Evolutionary conservation across 768 basidiomycete species (phyloP), one percentile per base, ranked within the genome.

Genomic region (Glaciozyma martinii): DNA sequence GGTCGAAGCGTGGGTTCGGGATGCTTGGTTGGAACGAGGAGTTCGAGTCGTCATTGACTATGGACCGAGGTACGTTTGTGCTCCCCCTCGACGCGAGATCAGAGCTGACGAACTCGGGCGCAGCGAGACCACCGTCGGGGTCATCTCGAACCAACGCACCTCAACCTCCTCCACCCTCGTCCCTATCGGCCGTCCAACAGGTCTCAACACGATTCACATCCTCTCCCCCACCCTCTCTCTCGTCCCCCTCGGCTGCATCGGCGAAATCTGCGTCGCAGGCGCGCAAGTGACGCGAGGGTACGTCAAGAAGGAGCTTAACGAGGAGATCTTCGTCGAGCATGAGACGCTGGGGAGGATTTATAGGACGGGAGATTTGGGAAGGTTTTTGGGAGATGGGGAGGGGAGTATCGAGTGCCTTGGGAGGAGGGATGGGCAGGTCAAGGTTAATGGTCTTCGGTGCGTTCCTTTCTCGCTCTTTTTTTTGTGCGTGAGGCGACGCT

Each of bases 61-160:
- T 19, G 68, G 68, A 40, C 68, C 68, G 4, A 70, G 65, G 65
- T 66, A 49, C 40, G 65, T 42, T 25, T 25, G 16, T 10, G 1
- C 37, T 37, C 30, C 3, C 30, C 27, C 13, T 7, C 29, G 3
- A 25, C 47, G 7, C 42, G 42, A 13, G n/a, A 19, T 23, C 23
- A 18, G 3, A 1, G 42, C 29, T 53, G 37, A 40, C 42, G 52
- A 4, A 5, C 29, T 16, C 57, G 5, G 1, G 23, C 19, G 16
- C 60, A 69, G 67, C 47, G 68, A 70, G 33, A 70, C 68, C 4
- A 70, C 68, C 19, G 68, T 70, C 47, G 68, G 68, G 21, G 65
- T 70, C 32, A 63, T 70, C 29, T 66, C 65, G 33, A 70, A 70
- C 54, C 68, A 63, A 25, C 1, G 60, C 64, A 12, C 61, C 68